phyloP scores from a whole-genome alignment of 192 early-diverging fungal genomes.

The Coemansia sp. region DNA sequence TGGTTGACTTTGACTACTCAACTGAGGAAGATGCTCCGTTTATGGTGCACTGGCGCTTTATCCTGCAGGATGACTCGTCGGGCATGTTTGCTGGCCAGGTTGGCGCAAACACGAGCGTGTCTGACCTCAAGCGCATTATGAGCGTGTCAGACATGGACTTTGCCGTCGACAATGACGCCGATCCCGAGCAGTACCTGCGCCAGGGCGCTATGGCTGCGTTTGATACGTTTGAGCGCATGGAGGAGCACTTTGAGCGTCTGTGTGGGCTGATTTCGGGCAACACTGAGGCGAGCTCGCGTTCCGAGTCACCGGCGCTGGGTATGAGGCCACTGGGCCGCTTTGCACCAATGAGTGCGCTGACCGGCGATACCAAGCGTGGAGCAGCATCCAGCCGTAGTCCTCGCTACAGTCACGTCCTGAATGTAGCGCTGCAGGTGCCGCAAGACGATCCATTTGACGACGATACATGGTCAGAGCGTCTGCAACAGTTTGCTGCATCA shows the following conservation, averaged over 20 bases:
- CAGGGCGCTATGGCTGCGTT: constrained; percentile 86
- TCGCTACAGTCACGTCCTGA: constrained; percentile 77
- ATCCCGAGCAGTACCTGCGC: constrained; percentile 71
- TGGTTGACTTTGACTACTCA: constrained; percentile 79
- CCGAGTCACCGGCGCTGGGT: constrained; percentile 47
- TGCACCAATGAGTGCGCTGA: constrained; percentile 52
- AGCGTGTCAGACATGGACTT: constrained; percentile 82
- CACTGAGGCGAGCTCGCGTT: constrained; percentile 40
- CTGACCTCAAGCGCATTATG: constrained; percentile 65
- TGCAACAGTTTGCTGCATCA: constrained; percentile 63
- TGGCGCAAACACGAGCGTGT: constrained; percentile 35
- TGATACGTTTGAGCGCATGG: constrained; percentile 68
- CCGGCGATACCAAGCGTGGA: constrained; percentile 19
- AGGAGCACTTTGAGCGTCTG: constrained; percentile 60
- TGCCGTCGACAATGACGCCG: constrained; percentile 63
- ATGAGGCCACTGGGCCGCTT: constrained; percentile 28
- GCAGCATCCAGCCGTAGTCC: constrained; percentile 16
- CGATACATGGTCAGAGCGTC: constrained; percentile 66
- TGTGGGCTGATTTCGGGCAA: constrained; percentile 62
- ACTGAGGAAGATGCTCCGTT: constrained; percentile 62
- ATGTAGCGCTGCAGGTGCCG: constrained; percentile 73
- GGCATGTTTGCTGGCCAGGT: constrained; percentile 38
- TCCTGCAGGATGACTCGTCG: constrained; percentile 64
- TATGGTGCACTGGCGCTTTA: constrained; percentile 77
- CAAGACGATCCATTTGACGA: constrained; percentile 63